Conservation (phyloP, 2,329 filamentous ascomycete species). For the Colletotrichum cereale region DNA sequence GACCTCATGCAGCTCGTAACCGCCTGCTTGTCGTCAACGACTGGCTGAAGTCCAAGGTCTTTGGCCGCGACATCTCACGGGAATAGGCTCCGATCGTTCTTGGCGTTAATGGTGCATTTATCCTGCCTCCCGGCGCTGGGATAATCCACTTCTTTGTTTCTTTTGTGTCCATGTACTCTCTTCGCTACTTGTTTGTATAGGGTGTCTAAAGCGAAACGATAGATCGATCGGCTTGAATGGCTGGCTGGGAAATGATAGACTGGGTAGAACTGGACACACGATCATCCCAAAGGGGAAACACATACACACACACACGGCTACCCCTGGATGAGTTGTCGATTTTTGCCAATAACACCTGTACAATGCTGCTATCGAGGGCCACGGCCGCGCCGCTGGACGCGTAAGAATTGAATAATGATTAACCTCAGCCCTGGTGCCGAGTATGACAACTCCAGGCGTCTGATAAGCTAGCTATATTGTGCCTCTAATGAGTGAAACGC, state of each 20-base stretch:
- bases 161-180: conserved; percentile 23
- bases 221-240: conserved; percentile 40
- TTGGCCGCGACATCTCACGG: conserved; percentile 93
- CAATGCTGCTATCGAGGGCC: conserved; percentile 31
- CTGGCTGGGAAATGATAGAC: conserved; percentile 38
- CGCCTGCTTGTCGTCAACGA: conserved; percentile 92
- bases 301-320: conserved; percentile 22
- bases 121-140: conserved; percentile 25
- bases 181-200: conserved; percentile 29
- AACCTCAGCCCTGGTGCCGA: background rate
- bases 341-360: conserved; percentile 38
- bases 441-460: background rate
- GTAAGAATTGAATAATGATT: conserved; percentile 32
- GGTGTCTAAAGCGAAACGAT: conserved; percentile 39
- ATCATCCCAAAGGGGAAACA: conserved; percentile 16
- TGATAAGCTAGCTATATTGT: background rate
- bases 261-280: conserved; percentile 36
- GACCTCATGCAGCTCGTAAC: conserved; percentile 78
- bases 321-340: conserved; percentile 35
- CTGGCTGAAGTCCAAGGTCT: conserved; percentile 97
- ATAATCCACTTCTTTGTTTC: conserved; percentile 17
- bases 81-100: conserved; percentile 65
- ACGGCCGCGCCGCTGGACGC: conserved; percentile 16
- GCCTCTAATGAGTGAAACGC: no score
- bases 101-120: conserved; percentile 31